These are phyloP conservation scores for Cupressus sempervirens DNA, from an alignment of 75 land plant genomes.

Conservation along the genomic window DNA sequence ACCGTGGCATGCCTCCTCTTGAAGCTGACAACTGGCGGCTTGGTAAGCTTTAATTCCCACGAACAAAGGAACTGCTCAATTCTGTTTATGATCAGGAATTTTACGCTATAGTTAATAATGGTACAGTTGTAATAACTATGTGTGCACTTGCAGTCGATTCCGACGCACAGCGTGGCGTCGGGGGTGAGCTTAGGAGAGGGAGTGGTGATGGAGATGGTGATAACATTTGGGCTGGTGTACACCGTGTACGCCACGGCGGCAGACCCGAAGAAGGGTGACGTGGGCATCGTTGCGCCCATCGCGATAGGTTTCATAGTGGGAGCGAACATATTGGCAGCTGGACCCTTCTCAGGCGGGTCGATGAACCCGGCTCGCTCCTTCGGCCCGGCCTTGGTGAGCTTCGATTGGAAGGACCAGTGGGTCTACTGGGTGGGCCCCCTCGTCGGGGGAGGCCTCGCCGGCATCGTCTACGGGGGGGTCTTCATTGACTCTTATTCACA, in stretches of 20 bases:
- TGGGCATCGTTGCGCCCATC: constrained; percentile 34
- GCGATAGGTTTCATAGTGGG: constrained; percentile 52
- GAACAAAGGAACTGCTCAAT: background rate
- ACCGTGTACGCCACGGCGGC: constrained; percentile 59
- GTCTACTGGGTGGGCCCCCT: constrained; percentile 92
- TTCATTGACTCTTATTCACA: constrained; percentile 33
- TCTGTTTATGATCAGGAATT: too few relatives aligned
- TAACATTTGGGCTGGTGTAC: constrained; percentile 65
- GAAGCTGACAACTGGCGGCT: constrained; percentile 38
- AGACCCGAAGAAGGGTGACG: constrained; percentile 47
- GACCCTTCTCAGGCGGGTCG: constrained; percentile 73
- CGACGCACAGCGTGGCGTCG: constrained; percentile 22
- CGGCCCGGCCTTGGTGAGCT: constrained; percentile 53
- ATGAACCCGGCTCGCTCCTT: constrained; percentile 86
- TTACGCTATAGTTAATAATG: too few relatives aligned
- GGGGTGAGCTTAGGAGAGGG: constrained; percentile 36
- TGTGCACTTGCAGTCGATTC: constrained; percentile 34
- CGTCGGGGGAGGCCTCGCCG: constrained; percentile 76
- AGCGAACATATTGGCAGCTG: constrained; percentile 53
- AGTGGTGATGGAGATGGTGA: constrained; percentile 38
- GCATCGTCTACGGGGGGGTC: constrained; percentile 49
- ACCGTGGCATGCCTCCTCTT: constrained; percentile 60
- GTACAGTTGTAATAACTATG: background rate
- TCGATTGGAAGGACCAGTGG: constrained; percentile 66
- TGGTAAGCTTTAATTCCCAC: constrained; percentile 23